Conservation (phyloP, 2,329 filamentous ascomycete species). For the Colletotrichum graminicola region DNA sequence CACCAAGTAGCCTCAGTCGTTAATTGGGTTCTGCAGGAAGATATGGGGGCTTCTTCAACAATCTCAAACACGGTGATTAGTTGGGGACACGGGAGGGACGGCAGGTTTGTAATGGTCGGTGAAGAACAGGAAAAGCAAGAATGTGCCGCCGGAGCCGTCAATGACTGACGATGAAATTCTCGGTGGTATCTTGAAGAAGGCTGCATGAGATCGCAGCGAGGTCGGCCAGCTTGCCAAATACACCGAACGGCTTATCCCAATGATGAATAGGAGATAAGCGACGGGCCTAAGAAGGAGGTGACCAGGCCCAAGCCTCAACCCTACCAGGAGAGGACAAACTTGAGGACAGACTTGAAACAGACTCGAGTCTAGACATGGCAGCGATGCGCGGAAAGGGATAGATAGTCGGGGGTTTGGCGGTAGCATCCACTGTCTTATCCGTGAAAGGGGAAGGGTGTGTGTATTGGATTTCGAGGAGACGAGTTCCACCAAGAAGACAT, state of each 20-base stretch:
- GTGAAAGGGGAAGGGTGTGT: slow-evolving; percentile 23
- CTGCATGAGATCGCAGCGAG: neutral
- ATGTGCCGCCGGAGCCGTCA: slow-evolving; percentile 2
- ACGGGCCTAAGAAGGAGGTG: slow-evolving; percentile 36
- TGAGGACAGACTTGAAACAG: neutral
- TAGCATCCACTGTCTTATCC: slow-evolving; percentile 37
- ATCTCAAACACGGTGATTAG: slow-evolving; percentile 16
- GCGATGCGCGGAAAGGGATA: slow-evolving; percentile 12
- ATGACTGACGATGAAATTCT: neutral
- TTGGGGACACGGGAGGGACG: neutral
- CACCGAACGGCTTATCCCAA: slow-evolving; percentile 19
- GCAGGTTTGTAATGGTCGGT: neutral
- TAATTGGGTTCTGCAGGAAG: slow-evolving; percentile 29
- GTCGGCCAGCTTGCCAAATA: neutral
- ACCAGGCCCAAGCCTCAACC: slow-evolving; percentile 28
- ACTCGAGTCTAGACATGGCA: neutral
- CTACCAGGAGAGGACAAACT: slow-evolving; percentile 23
- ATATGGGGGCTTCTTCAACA: slow-evolving; percentile 14
- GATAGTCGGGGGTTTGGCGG: slow-evolving; percentile 22
- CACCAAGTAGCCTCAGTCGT: too few species aligned
- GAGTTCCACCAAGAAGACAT: slow-evolving; percentile 32
- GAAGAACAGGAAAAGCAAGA: slow-evolving; percentile 4
- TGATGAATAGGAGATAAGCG: slow-evolving; percentile 17
- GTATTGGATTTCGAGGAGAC: slow-evolving; percentile 32
- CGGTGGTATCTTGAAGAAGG: slow-evolving; percentile 12